Base-by-base conservation (phyloP, 768 basidiomycete species). In the Lactarius trivialis region DNA sequence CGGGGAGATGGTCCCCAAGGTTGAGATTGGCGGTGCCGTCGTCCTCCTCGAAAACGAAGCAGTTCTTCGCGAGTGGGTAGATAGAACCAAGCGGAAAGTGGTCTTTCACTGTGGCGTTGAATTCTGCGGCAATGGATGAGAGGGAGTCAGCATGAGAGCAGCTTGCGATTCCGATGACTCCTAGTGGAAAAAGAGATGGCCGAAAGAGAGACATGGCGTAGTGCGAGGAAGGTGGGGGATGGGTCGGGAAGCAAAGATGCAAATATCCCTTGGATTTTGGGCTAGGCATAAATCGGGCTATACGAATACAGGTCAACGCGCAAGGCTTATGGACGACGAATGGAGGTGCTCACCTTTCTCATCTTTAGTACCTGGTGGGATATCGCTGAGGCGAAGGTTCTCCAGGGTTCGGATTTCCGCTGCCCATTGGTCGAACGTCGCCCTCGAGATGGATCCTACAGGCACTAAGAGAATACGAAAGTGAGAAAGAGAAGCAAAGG, bases 381-480 rank as follows among this genome's bases (percentile, higher is more conserved):
- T 89, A 72, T 94, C 94, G 36, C 84, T 85, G 33, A 96, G 80
- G 55, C 86, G 82, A 65, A 97, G 81, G 56, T 80, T 77, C 56
- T 88, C 84, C 66, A 94, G 86, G 24, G 80, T 80, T 54, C 85
- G 80, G 60, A 98, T 84, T 68, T 93, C 85, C 34, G 79, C 73
- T 5, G 86, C 82, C 78, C 88, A 92, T 65, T 79, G 80, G 55
- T 92, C 85, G 70, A 90, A 97, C 2, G 81, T 76, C n/a, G 81
- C 67, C 45, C 79, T 79, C 1, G 83, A 76, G 65, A 97, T 89
- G 7, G 82, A 74, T 39, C 93, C 92, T 12, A 98, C 85, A 17
- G 96, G 95, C 17, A 97, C 74, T 62, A 98, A 81, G 21, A 98
- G 82, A 53, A 98, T 82, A 61, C 82, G 85, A 60, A 98, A 78